phyloP scores from a whole-genome alignment of 306 rosid species.

The Cicer chorassanicum region DNA sequence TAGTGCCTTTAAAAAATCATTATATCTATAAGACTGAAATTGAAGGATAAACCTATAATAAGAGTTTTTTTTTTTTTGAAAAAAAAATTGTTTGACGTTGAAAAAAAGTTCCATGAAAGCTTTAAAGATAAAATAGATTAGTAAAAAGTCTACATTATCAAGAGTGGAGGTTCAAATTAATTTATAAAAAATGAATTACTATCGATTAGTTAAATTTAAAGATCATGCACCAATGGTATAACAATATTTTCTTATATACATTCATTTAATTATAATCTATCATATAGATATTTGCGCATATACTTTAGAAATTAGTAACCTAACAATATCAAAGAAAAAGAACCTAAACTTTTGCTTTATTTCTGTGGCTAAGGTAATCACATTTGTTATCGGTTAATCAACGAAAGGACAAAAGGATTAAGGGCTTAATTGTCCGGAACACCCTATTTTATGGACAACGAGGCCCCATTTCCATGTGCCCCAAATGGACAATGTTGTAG shows the following conservation, averaged over 20 bases:
- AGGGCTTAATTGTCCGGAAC: slow-evolving; percentile 42
- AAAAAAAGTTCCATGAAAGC: too few species aligned
- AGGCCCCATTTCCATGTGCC: slow-evolving; percentile 56
- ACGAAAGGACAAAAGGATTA: slow-evolving; percentile 47
- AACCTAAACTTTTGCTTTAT: slow-evolving; percentile 41
- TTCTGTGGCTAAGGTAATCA: slow-evolving; percentile 48
- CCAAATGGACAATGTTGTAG: slow-evolving; percentile 46
- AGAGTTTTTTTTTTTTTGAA: not conserved
- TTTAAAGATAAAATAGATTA: not conserved
- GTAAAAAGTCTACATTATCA: not conserved
- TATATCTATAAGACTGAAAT: not conserved
- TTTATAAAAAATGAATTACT: too few species aligned
- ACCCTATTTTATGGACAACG: slow-evolving; percentile 43
- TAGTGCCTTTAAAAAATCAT: not conserved
- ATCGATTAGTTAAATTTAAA: too few species aligned
- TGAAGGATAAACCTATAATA: not conserved
- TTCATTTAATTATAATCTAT: too few species aligned
- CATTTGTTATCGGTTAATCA: slow-evolving; percentile 44
- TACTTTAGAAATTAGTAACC: not conserved
- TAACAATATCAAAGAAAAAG: slow-evolving; percentile 26
- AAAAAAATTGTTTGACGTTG: too few species aligned
- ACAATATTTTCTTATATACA: too few species aligned
- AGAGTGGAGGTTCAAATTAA: not conserved
- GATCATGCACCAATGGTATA: too few species aligned
- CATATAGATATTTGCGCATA: too few species aligned